Evolutionary conservation across 192 early-diverging fungal genomes (phyloP), one percentile per base, ranked within the genome.

Genomic region (Coemansia sp.): DNA sequence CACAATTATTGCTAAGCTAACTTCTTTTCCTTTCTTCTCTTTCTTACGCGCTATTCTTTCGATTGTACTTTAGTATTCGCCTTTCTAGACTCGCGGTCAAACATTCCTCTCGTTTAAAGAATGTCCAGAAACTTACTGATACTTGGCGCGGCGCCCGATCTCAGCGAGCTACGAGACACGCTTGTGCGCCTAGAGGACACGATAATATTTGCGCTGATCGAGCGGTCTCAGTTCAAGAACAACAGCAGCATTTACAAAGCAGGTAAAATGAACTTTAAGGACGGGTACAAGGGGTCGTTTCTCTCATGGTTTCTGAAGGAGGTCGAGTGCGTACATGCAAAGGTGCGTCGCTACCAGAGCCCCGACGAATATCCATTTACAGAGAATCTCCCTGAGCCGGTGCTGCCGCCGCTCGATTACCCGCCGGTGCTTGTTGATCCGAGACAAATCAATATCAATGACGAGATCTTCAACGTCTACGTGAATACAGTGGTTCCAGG

Each of bases 331-430:
- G 92, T 94, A 16, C 95, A 99, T 72, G 92, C 93, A 90, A 87
- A 76, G 69, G 93, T 91, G 40, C 82, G 93, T 20, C 83, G 94
- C 62, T 94, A 93, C 84, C 85, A 90, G 52, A 86, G 87, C 48
- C 97, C 97, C 9, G 97, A 99, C 81, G 95, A 99, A 71, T 96
- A 95, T 68, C 93, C 97, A 0, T 99, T 99, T 71, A 92, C 91
- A 20, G 81, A 77, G 23, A 66, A 81, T 60, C 86, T 99, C 9
- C 95, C 95, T 7, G 85, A 88, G 2, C 93, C 97, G 8, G 86
- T 99, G 43, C 81, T 99, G 10, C 94, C 97, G 10, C 72, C 88
- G 20, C 78, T 97, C 7, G 76, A 89, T 12, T 98, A 89, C 65
- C 93, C 95, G 5, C 77, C 84, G 40, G 84, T 93, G 29, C 77